Evolutionary conservation across 1,284 basidiomycete genomes (phyloP).

Genomic region (Leccinum fallax): DNA sequence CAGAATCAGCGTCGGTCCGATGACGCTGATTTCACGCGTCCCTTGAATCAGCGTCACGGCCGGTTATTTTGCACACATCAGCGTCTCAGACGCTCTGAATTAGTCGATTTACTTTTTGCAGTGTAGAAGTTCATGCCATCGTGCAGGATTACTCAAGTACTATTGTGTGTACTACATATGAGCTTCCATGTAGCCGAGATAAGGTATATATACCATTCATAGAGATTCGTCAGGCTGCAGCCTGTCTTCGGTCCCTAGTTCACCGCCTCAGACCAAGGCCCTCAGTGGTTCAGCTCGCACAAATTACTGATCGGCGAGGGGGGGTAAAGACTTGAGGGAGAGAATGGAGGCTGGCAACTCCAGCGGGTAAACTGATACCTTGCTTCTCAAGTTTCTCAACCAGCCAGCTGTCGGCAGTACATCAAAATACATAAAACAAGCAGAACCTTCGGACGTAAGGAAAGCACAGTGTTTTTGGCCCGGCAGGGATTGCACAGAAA

Average conservation of each 20-base stretch:
- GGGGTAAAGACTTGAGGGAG: neutral
- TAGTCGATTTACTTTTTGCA: too few relatives aligned
- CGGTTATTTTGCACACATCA: too few relatives aligned
- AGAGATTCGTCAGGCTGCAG: neutral
- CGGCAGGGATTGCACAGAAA: too few relatives aligned
- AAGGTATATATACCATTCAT: conserved; percentile 2
- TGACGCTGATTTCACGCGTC: too few relatives aligned
- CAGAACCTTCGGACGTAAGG: too few relatives aligned
- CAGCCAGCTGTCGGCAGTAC: too few relatives aligned
- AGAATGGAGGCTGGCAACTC: neutral
- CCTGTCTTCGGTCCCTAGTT: neutral
- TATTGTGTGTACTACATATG: neutral
- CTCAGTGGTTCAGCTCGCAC: neutral
- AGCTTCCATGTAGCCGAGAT: conserved; percentile 9
- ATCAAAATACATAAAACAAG: neutral
- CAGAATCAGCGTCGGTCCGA: too few relatives aligned
- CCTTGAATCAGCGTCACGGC: too few relatives aligned
- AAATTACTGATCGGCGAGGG: too few relatives aligned
- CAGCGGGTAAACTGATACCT: neutral
- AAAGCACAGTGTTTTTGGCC: too few relatives aligned
- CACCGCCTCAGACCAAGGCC: neutral
- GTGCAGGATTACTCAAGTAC: neutral
- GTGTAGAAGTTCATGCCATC: neutral
- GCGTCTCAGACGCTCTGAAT: too few relatives aligned
- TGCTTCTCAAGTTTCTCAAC: too few relatives aligned